Evolutionary conservation across 768 basidiomycete genomes (phyloP).

Genomic region (Xanthoconium purpureum): DNA sequence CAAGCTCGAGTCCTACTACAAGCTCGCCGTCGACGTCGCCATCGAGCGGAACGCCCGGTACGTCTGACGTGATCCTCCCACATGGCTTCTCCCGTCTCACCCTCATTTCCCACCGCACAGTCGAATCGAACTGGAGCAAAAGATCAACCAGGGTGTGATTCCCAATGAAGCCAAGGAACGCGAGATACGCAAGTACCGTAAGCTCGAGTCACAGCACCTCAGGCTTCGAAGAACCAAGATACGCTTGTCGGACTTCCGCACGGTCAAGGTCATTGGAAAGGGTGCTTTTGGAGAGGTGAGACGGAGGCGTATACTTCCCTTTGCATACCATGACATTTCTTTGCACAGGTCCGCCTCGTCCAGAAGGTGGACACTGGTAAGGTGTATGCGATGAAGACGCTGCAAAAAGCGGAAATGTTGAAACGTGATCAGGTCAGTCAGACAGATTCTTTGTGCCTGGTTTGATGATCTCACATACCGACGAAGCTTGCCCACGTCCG

Average conservation of each 20-base stretch:
- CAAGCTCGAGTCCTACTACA: constrained; percentile 97
- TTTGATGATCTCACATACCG: constrained; percentile 6
- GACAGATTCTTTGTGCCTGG: neutral
- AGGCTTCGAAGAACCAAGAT: constrained; percentile 93
- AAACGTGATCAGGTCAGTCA: constrained; percentile 90
- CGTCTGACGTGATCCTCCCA: constrained; percentile 10
- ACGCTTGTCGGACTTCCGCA: constrained; percentile 88
- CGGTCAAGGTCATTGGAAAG: constrained; percentile 98
- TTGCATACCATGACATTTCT: constrained; percentile 2
- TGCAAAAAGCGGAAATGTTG: constrained; percentile 98
- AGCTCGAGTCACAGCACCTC: constrained; percentile 84
- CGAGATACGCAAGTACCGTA: constrained; percentile 82
- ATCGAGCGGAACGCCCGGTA: constrained; percentile 94
- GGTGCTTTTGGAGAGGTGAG: constrained; percentile 96
- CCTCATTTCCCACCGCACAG: constrained; percentile 36
- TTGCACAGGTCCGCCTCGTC: constrained; percentile 77
- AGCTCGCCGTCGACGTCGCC: constrained; percentile 94
- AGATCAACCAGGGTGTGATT: constrained; percentile 69
- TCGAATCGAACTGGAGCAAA: constrained; percentile 86
- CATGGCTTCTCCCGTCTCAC: constrained; percentile 3
- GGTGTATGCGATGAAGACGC: constrained; percentile 99
- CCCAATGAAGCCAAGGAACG: constrained; percentile 82
- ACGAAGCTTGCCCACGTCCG: constrained; percentile 91
- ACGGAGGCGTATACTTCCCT: neutral
- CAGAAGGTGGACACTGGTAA: constrained; percentile 97